phyloP scores from a whole-genome alignment of 257 asterid genomes.

The Echites panduratus region DNA sequence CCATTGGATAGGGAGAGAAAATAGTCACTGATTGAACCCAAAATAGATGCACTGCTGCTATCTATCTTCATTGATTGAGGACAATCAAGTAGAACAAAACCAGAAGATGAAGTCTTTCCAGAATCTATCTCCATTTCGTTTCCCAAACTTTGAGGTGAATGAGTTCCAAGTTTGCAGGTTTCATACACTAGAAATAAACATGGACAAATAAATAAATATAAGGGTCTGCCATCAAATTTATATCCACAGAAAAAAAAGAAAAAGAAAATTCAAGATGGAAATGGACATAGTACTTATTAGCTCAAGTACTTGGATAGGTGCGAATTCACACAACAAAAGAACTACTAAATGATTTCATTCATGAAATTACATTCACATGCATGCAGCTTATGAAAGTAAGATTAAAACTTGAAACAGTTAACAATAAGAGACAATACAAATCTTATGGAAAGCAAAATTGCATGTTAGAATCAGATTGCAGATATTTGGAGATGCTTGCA shows the following conservation, averaged over 20 bases:
- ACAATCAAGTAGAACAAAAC: conserved; percentile 89
- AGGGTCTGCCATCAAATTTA: conserved; percentile 1
- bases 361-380: background rate
- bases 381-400: background rate
- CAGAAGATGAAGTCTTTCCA: conserved; percentile 67
- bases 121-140: conserved; percentile 88
- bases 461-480: background rate
- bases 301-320: background rate
- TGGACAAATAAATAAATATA: background rate
- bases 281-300: background rate
- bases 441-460: background rate
- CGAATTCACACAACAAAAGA: background rate
- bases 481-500: background rate
- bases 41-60: conserved; percentile 80
- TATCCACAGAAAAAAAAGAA: background rate
- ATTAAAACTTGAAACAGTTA: background rate
- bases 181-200: conserved; percentile 60
- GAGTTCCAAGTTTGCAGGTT: conserved; percentile 93
- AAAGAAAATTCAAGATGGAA: background rate
- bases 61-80: conserved; percentile 99
- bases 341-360: background rate
- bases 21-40: conserved; percentile 98
- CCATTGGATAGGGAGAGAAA: conserved; percentile 96
- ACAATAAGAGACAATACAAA: background rate
- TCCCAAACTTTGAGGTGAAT: conserved; percentile 76